Conservation (phyloP, 1,284 basidiomycete genomes). For the Fomitopsis palustris region DNA sequence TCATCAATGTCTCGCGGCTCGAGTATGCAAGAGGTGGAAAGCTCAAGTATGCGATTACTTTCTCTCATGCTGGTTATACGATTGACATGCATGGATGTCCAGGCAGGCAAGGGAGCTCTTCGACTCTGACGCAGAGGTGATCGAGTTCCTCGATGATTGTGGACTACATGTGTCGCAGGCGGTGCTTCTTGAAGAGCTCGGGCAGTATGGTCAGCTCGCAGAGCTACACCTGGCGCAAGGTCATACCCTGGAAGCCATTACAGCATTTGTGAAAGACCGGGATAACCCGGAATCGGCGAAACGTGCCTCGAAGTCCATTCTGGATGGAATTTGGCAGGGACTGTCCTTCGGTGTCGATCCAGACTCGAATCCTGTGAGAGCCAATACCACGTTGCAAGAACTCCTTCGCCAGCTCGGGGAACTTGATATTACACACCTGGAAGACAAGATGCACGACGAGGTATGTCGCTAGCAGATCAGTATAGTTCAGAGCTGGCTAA, state of each 20-base stretch:
- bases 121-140: slow-evolving; percentile 43
- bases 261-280: slow-evolving; percentile 38
- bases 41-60: slow-evolving; percentile 36
- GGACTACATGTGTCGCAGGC: slow-evolving; percentile 52
- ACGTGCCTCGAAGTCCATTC: slow-evolving; percentile 19
- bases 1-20: slow-evolving; percentile 47
- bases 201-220: slow-evolving; percentile 49
- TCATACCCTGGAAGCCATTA: slow-evolving; percentile 44
- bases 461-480: slow-evolving; percentile 6
- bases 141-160: slow-evolving; percentile 56
- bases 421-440: not conserved
- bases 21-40: slow-evolving; percentile 46
- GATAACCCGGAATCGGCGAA: slow-evolving; percentile 11
- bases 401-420: slow-evolving; percentile 10
- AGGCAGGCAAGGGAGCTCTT: slow-evolving; percentile 53
- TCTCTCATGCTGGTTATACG: not conserved
- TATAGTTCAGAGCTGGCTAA: not conserved
- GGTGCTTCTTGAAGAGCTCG: slow-evolving; percentile 42
- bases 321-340: slow-evolving; percentile 26
- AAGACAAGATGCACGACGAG: slow-evolving; percentile 14
- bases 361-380: slow-evolving; percentile 4
- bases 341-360: slow-evolving; percentile 25
- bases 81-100: not conserved
- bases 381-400: slow-evolving; percentile 7
- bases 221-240: slow-evolving; percentile 52